Evolutionary conservation across 2,329 filamentous ascomycete genomes (phyloP), one percentile per base, ranked within the genome.

Genomic region (Thielaviopsis ethacetica): DNA sequence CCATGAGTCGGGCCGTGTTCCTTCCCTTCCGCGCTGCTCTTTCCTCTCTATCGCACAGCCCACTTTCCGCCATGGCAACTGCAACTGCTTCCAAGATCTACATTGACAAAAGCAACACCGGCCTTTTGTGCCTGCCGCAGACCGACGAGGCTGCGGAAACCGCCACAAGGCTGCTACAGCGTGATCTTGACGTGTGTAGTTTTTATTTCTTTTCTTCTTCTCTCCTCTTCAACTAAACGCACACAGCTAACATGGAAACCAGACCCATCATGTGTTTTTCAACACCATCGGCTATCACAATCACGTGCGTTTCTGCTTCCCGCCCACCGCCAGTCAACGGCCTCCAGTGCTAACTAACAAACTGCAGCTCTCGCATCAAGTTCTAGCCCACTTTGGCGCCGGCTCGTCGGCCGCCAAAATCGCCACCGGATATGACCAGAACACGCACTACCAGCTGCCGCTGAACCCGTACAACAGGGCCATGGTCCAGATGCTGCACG

Each of bases 241-340:
- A 13, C 12, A 19, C 21, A 24, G 38, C 34, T 50, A 27, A 61
- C 24, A 26, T 3, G 6, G 15, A 17, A 12, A 21, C 2, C 56
- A 76, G 72, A 72, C 71, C 38, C 81, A 90, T 65, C 86, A 95
- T 67, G 84, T 90, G 60, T 94, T 85, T 71, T 95, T 90, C 75
- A 94, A 93, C 62, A 62, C 77, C 0, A 66, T 70, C 1, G 85
- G 85, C 0, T 94, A 86, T 63, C 91, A 96, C 66, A 88, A 95
- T 68, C 90, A 95, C 66, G 88, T 77, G 71, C 65, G 68, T 60
- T 26, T 1, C 13, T n/a, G n/a, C n/a, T n/a, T n/a, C n/a, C n/a
- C n/a, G n/a, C 50, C n/a, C 34, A 34, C 50, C 4, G 5, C 9
- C 12, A 27, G 21, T 10, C 41, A 26, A 17, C 15, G 17, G 13